Percentiles rank a stretch among this genome's conserved stretches.
Conservation (phyloP, 805 yeast genomes). For the Yarrowia divulgata region DNA sequence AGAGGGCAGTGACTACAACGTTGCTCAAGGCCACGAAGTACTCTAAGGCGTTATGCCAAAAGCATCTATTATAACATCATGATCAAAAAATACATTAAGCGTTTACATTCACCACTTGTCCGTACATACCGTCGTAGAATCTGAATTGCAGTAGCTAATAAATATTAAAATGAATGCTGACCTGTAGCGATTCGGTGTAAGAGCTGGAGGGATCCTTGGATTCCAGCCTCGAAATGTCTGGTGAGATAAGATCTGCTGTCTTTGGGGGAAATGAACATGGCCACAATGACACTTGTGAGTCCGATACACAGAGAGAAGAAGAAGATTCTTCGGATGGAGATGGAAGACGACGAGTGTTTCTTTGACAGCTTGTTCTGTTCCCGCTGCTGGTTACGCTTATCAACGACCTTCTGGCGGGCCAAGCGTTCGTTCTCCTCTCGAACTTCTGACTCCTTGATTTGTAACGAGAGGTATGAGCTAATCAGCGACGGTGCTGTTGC, state of each 20-base stretch:
- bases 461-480: conserved; percentile 27
- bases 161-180: conserved; percentile 21
- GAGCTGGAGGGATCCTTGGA: conserved; percentile 33
- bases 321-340: conserved; percentile 15
- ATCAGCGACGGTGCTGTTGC: conserved; percentile 19
- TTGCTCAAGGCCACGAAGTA: conserved; percentile 37
- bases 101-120: too few species aligned
- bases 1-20: conserved; percentile 33
- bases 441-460: conserved; percentile 31
- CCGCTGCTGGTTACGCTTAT: conserved; percentile 24
- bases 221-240: conserved; percentile 28
- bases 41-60: conserved; percentile 24
- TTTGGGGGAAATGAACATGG: conserved; percentile 68
- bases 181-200: conserved; percentile 19
- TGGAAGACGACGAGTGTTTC: neutral
- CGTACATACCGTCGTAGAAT: neutral
- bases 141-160: neutral
- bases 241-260: conserved; percentile 33
- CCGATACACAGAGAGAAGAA: conserved; percentile 82
- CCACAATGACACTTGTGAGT: conserved; percentile 79
- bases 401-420: conserved; percentile 26
- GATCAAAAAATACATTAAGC: neutral
- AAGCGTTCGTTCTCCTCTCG: conserved; percentile 23
- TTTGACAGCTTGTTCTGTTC: conserved; percentile 25
- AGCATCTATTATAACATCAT: conserved; percentile 8